Conservation (phyloP, 768 basidiomycete genomes). For the Saitozyma podzolica region DNA sequence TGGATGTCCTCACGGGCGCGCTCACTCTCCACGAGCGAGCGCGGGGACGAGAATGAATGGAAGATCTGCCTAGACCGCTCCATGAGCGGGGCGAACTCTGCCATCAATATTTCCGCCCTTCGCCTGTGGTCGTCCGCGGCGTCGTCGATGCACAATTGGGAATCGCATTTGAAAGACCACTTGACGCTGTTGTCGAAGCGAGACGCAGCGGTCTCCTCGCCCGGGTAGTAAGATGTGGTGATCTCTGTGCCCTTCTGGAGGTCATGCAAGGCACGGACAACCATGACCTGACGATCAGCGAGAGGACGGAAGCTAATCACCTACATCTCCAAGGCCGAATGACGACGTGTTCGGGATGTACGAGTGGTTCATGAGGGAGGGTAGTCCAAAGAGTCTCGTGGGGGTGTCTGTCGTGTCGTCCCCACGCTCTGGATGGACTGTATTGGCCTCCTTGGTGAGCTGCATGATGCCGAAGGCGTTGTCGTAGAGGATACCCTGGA, state of each 20-base stretch:
- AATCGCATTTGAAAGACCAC: constrained; percentile 5
- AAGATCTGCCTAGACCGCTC: neutral
- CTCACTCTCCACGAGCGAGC: neutral
- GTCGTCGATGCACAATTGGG: constrained; percentile 6
- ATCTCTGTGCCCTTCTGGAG: constrained; percentile 1
- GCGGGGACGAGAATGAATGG: neutral
- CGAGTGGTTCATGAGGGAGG: constrained; percentile 13
- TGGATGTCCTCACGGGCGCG: neutral
- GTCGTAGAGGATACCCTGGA: neutral
- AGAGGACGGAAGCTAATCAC: neutral
- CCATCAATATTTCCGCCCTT: neutral
- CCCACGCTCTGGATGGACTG: neutral
- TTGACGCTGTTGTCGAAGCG: neutral
- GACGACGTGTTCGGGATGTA: constrained; percentile 8
- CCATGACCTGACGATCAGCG: constrained; percentile 1
- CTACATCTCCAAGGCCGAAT: neutral
- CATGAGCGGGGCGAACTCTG: neutral
- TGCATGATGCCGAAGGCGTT: constrained; percentile 3
- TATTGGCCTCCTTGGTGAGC: neutral
- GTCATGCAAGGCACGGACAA: constrained; percentile 9
- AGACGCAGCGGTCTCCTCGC: neutral
- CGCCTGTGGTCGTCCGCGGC: neutral
- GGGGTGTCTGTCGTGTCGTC: neutral
- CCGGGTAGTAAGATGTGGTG: neutral
- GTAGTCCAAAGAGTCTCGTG: neutral